Conservation (phyloP, 331 rosid species). For the Arachis monticola region DNA sequence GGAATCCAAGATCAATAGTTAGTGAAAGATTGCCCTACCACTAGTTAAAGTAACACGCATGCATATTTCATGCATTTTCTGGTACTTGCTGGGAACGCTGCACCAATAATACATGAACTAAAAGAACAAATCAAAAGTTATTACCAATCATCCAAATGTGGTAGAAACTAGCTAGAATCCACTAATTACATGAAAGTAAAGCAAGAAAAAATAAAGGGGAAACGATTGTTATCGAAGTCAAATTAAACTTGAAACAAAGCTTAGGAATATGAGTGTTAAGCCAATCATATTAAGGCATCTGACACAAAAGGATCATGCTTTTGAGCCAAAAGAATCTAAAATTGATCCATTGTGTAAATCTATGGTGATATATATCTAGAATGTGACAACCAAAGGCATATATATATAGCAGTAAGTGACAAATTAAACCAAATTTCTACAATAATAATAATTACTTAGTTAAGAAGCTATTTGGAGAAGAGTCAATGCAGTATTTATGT, state of each 20-base stretch:
- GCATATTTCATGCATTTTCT: background rate
- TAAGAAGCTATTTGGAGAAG: conserved; percentile 5
- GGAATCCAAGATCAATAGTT: conserved; percentile 4
- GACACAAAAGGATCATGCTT: conserved; percentile 28
- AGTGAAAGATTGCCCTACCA: conserved; percentile 26
- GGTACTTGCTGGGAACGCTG: conserved; percentile 3
- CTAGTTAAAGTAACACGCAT: conserved; percentile 7
- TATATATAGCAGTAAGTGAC: conserved; percentile 31
- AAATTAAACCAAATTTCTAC: conserved; percentile 16
- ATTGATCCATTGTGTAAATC: background rate
- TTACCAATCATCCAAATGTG: background rate
- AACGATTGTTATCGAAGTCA: conserved; percentile 30
- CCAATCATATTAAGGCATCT: conserved; percentile 12
- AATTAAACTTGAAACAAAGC: conserved; percentile 9
- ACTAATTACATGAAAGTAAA: background rate
- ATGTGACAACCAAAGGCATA: conserved; percentile 23
- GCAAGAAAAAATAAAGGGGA: background rate
- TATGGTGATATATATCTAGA: background rate
- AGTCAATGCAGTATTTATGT: conserved; percentile 38
- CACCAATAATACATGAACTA: background rate
- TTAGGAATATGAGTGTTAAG: background rate
- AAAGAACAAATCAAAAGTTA: conserved; percentile 8
- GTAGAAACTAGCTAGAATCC: background rate
- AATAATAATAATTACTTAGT: background rate
- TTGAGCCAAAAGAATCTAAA: conserved; percentile 32